Base-by-base conservation (phyloP, 2,329 filamentous ascomycete genomes). In the Tothia fuscella region DNA sequence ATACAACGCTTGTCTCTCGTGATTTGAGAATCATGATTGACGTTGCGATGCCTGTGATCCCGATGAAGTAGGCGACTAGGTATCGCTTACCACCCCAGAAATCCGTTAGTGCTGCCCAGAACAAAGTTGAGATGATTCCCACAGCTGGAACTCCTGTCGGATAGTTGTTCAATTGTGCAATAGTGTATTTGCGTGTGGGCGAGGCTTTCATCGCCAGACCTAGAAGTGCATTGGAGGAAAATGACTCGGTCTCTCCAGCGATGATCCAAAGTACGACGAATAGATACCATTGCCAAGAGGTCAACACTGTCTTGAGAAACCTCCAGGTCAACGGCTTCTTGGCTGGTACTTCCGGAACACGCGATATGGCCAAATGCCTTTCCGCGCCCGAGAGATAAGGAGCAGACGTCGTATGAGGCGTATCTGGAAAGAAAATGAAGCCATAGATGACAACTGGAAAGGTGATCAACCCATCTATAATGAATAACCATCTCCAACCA, bases 41-140 rank as follows among this genome's bases (percentile, higher is more conserved):
- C 0, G 79, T 80, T 0, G 68, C 66, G 4, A 82, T 63, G 2
- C 78, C 78, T 0, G 76, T 80, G n/a, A 77, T 46, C 0, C 67
- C 76, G 44, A 82, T 80, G 57, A 74, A 82, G 52, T 80, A 79
- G 0, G 72, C 76, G 2, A 80, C 78, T 0, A 82, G 64, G 45
- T 77, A 81, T 1, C 79, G 66, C 50, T 74, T 76, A 0, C 78
- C 78, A 7, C 68, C 67, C 21, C 77, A 57, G 42, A 75, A 73
- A 53, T 84, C 80, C 0, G 80, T 83, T 17, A 82, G 53, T 0
- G 77, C 76, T 0, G 78, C 78, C 74, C 76, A 83, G 59, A 82
- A 78, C 0, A 84, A 59, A 0, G 80, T 84, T 0, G 63, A 65
- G 0, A 66, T 47, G 4, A 70, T 73, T 0, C 70, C 70, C 1